These are phyloP conservation scores for Incumbomyces delicatus DNA, from an alignment of 2,329 filamentous ascomycete species.

Conservation along the genomic window DNA sequence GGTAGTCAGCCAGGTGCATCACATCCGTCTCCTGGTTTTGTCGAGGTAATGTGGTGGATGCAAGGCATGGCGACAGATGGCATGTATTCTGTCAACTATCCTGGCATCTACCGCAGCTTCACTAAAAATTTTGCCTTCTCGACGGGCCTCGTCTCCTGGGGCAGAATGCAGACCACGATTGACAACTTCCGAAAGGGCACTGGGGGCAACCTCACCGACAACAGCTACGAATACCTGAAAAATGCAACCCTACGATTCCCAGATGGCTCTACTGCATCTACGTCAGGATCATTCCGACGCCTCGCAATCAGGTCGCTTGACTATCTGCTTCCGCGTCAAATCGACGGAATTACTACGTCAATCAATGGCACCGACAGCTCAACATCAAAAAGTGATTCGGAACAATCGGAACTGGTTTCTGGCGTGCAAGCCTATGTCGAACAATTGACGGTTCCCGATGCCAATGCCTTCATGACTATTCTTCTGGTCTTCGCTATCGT, in stretches of 20 bases:
- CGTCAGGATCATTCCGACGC: conserved; percentile 44
- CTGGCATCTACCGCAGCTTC: conserved; percentile 79
- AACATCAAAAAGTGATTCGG: conserved; percentile 21
- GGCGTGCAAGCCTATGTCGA: conserved; percentile 79
- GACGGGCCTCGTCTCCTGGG: conserved; percentile 73
- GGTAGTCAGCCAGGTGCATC: conserved; percentile 51
- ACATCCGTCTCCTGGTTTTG: conserved; percentile 71
- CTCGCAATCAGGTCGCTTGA: conserved; percentile 45
- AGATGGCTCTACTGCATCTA: conserved; percentile 46
- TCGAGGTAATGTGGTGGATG: conserved; percentile 79
- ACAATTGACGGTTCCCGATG: conserved; percentile 70
- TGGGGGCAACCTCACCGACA: conserved; percentile 75
- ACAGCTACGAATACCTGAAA: conserved; percentile 63
- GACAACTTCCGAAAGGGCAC: conserved; percentile 72
- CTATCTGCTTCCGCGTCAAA: conserved; percentile 1
- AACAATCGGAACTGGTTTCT: conserved; percentile 48
- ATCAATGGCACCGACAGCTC: conserved; percentile 23
- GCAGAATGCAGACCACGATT: conserved; percentile 67
- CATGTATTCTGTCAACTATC: conserved; percentile 87
- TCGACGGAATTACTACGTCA: conserved; percentile 24
- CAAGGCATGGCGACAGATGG: conserved; percentile 91
- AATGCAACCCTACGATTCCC: conserved; percentile 67
- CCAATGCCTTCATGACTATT: conserved; percentile 94
- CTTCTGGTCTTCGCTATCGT: conserved; percentile 81
- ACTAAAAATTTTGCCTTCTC: conserved; percentile 90